A percentile compares a stretch with the other conserved stretches of the same genome.
Evolutionary conservation across 2,329 filamentous ascomycete genomes (phyloP).

Genomic region (Alternaria novae-zelandiae): DNA sequence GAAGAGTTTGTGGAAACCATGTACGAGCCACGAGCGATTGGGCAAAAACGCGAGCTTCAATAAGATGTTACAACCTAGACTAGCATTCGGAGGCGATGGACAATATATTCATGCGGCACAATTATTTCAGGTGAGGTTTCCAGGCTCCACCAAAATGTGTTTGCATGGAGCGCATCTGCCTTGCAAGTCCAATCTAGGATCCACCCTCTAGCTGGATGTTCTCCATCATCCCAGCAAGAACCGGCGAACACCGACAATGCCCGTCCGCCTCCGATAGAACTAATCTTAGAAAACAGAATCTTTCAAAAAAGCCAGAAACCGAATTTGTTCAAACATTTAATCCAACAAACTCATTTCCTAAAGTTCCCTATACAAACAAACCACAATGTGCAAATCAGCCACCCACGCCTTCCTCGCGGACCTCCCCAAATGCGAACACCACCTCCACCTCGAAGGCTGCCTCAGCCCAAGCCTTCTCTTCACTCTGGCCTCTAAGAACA

Average conservation of each 20-base stretch:
- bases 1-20: slow-evolving; percentile 10
- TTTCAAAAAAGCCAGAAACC: not conserved
- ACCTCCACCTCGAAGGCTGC: slow-evolving; percentile 80
- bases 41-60: not conserved
- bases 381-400: slow-evolving; percentile 25
- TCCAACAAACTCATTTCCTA: not conserved
- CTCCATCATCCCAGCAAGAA: not conserved
- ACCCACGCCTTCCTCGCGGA: slow-evolving; percentile 28
- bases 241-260: slow-evolving; percentile 5
- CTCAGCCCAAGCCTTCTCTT: slow-evolving; percentile 75
- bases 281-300: not conserved
- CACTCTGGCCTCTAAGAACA: slow-evolving; percentile 70
- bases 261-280: not conserved
- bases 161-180: not conserved
- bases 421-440: slow-evolving; percentile 82
- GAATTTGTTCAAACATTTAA: not conserved
- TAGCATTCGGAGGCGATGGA: not conserved
- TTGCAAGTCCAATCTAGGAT: not conserved
- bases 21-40: not conserved
- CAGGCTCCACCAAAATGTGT: not conserved
- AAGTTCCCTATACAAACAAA: not conserved
- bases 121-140: not conserved
- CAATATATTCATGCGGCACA: not conserved
- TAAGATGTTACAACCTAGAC: not conserved
- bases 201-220: not conserved